phyloP scores from a whole-genome alignment of 768 basidiomycete genomes.

The Kwoniella dejecticola region DNA sequence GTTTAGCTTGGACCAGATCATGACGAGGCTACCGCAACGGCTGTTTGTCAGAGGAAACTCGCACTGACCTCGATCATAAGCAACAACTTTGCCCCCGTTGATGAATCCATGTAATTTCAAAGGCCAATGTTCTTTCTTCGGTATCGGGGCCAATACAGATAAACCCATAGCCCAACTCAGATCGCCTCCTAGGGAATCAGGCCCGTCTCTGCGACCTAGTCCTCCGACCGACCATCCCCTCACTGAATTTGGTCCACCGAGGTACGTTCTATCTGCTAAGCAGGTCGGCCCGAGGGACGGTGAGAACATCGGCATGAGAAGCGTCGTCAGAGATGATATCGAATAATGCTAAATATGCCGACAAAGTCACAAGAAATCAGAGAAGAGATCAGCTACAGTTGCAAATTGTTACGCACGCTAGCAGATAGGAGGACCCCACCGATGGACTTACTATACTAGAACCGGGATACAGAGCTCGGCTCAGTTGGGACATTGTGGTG shows the following conservation, averaged over 20 bases:
- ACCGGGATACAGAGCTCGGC: constrained; percentile 64
- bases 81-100: constrained; percentile 49
- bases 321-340: constrained; percentile 69
- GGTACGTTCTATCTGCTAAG: constrained; percentile 76
- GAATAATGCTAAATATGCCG: constrained; percentile 70
- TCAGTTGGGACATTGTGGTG: constrained; percentile 68
- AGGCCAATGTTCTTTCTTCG: constrained; percentile 50
- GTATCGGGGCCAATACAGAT: constrained; percentile 47
- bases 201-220: constrained; percentile 46
- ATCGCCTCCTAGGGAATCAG: constrained; percentile 55
- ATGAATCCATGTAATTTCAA: constrained; percentile 49
- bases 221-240: constrained; percentile 59
- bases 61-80: constrained; percentile 46
- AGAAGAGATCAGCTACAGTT: too few relatives aligned
- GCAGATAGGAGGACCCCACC: background rate
- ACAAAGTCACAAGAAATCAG: too few relatives aligned
- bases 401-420: too few relatives aligned
- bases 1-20: too few relatives aligned
- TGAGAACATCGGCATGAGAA: constrained; percentile 66
- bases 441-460: constrained; percentile 60
- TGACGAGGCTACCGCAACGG: background rate
- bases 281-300: constrained; percentile 23
- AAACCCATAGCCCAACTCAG: constrained; percentile 50
- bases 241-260: constrained; percentile 86
- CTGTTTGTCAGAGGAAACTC: background rate